phyloP scores from a whole-genome alignment of 305 asterid species.

The Fraxinus latifolia region DNA sequence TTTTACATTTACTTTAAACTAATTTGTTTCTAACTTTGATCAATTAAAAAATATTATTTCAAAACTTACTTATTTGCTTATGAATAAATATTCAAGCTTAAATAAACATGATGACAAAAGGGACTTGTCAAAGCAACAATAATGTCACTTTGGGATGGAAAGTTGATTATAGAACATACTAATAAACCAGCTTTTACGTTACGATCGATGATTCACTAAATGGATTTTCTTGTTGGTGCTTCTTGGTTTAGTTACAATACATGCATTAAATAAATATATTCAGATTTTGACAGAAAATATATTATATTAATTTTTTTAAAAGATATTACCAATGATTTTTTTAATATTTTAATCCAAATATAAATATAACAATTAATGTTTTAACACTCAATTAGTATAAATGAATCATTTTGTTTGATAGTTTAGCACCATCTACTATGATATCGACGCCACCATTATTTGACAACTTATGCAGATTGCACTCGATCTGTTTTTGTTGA shows the following conservation, averaged over 20 bases:
- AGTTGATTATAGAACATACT: neutral
- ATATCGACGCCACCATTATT: neutral
- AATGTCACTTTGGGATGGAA: neutral
- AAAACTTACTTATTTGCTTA: neutral
- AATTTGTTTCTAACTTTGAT: neutral
- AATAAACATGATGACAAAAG: neutral
- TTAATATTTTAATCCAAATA: too few relatives aligned
- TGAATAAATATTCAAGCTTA: neutral
- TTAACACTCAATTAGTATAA: neutral
- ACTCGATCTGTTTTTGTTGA: neutral
- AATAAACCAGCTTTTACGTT: neutral
- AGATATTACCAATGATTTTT: neutral
- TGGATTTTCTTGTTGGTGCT: neutral
- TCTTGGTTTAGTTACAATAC: neutral
- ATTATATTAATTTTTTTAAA: neutral
- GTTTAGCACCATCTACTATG: neutral
- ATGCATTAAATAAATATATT: neutral
- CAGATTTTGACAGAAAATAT: neutral
- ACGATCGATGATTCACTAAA: neutral
- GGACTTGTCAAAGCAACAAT: neutral
- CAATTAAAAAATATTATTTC: too few relatives aligned
- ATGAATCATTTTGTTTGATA: neutral
- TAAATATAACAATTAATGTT: neutral
- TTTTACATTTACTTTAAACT: neutral
- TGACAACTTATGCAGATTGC: neutral